phyloP scores from a whole-genome alignment of 2,329 filamentous ascomycete species.

The Pseudopyrenochaeta lycopersici region DNA sequence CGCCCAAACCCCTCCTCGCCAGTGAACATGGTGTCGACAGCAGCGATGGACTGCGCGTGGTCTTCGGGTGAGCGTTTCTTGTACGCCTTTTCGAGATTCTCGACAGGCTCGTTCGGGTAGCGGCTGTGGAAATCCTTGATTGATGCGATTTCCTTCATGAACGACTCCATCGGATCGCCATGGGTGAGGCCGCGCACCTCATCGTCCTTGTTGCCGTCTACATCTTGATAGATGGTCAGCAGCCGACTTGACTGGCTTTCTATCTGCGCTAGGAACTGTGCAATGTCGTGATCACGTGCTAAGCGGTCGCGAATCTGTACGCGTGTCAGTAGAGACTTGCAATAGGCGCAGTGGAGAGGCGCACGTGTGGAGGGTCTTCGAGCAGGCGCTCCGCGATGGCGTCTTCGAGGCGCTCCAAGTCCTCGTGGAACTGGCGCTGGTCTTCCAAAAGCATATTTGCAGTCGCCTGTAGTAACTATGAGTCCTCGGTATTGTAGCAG shows the following conservation, averaged over 20 bases:
- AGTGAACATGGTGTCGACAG: conserved; percentile 91
- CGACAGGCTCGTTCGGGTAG: conserved; percentile 93
- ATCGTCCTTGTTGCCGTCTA: conserved; percentile 72
- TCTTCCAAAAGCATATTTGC: conserved; percentile 83
- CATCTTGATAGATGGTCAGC: conserved; percentile 84
- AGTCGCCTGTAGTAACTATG: conserved; percentile 28
- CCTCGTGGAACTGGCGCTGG: conserved; percentile 92
- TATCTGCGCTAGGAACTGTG: conserved; percentile 86
- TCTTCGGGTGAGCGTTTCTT: conserved; percentile 73
- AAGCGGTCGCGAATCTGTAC: conserved; percentile 84
- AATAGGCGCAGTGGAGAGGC: conserved; percentile 33
- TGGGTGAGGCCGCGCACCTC: conserved; percentile 86
- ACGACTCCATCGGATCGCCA: conserved; percentile 88
- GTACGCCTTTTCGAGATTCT: conserved; percentile 94
- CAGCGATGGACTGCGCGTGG: conserved; percentile 66
- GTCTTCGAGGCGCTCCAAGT: conserved; percentile 94
- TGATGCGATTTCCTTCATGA: conserved; percentile 82
- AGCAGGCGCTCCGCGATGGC: conserved; percentile 87
- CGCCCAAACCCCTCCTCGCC: conserved; percentile 94
- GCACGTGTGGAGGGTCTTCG: conserved; percentile 87
- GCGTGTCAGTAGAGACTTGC: conserved; percentile 3
- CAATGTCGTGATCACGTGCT: conserved; percentile 89
- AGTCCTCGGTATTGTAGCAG: conserved; percentile 21
- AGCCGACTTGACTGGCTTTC: conserved; percentile 84
- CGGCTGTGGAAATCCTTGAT: conserved; percentile 88